Evolutionary conservation across 352 stramenopile species (phyloP), one percentile per base, ranked within the genome.

Genomic region (Pythium brassicae): DNA sequence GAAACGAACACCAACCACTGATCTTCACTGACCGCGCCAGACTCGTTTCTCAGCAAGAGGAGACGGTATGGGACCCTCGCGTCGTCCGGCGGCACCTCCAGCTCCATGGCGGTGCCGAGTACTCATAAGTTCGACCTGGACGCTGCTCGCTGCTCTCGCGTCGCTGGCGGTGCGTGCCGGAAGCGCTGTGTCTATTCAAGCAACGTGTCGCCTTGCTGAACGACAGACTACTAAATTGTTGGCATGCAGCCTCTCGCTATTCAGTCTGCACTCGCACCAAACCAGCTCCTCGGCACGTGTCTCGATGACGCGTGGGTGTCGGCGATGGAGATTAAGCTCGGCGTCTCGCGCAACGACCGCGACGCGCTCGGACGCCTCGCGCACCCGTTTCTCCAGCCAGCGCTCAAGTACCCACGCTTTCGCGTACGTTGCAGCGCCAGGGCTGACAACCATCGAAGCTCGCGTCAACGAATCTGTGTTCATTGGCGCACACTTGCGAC

Each of bases 201-300:
- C 17, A 45, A 5, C 17, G 9, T 25, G 1, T 7, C 19, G 11
- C 19, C 11, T 23, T 45, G 7, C 19, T 37, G 32, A 37, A 37
- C 32, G 32, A 37, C 32, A 37, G 32, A 37, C 32, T n/a, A n/a
- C n/a, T n/a, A 37, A 37, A 37, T 11, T 37, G 32, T 11, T 37
- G 32, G 32, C 14, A 14, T 37, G 32, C 32, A 37, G 32, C 5
- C 32, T 14, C 32, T 37, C 32, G 32, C 32, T 7, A 37, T 32
- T 35, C 22, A 47, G 22, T 14, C 42, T 34, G 53, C 29, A 8
- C 20, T 44, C 11, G 50, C 66, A 2, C 69, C 69, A 2, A 83
- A 81, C 42, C 62, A 73, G 14, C 80, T 82, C 25, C 54, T 85
- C 2, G 74, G 72, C 22, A 69, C 74, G 2, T 87, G 76, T 47